Evolutionary conservation across 352 stramenopile genomes (phyloP), one percentile per base, ranked within the genome.

Genomic region (Aphanomyces euteiches): DNA sequence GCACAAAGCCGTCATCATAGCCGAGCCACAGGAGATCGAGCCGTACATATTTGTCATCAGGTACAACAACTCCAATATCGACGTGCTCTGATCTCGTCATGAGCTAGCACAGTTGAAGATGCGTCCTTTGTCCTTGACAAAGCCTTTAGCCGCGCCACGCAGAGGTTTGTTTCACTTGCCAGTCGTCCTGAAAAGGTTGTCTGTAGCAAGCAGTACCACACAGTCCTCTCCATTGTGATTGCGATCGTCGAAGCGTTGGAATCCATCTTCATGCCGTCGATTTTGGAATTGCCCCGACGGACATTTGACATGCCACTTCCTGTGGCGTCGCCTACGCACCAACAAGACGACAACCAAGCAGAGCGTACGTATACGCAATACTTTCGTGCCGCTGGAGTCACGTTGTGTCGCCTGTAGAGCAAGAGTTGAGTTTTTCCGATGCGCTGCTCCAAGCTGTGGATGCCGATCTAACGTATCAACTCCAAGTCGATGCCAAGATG

Each of bases 41-140:
- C 57, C 78, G 0, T 72, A 77, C 19, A 82, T 93, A 13, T 93
- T 85, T 45, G 64, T 39, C 4, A 70, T 70, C 47, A 70, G 64
- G 64, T 70, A 47, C 2, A 19, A 17, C 28, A 28, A 28, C 28
- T 28, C 28, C 28, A 13, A 34, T 54, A 59, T 19, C 10, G 50
- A 7, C 19, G 19, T 10, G 15, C 19, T 7, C 39, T 28, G 28
- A 28, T 28, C 28, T 28, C 28, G 28, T 28, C 28, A 28, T 28
- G 28, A 28, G 28, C 28, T 19, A 93, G 85, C 74, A 80, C 92
- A 15, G 87, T 95, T 34, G 85, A 95, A 65, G 85, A 95, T 57
- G 83, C 88, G 19, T 92, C 85, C 38, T 95, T 93, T 47, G 87
- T 95, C 41, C 75, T 95, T 41, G 89, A 92, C 74, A 93, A 95